Base-by-base conservation (phyloP, 805 yeast species). In the Hermanozyma aechmeae region DNA sequence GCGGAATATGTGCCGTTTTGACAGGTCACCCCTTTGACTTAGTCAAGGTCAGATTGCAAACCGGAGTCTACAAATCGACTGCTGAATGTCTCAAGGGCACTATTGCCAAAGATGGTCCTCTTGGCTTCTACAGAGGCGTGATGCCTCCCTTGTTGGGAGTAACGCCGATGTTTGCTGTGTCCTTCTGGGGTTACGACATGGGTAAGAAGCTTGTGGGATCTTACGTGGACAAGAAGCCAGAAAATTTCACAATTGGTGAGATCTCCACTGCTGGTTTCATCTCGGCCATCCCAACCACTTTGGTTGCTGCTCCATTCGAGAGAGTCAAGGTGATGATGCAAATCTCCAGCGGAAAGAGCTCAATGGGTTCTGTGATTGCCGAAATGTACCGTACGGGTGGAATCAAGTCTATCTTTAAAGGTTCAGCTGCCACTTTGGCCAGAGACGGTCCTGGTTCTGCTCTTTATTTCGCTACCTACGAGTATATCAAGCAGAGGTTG, bases 371-470 rank as follows among this genome's bases (percentile, higher is more conserved):
- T 17, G 83, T 79, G 3, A 76, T 86, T 18, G 64, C 61, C 37
- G 73, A 74, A 45, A 71, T 89, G 45, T 74, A 85, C 44, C 64
- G 65, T 23, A 74, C 79, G 26, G 96, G 96, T 19, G 96, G 96
- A 16, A 40, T 87, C 15, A 58, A 68, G 34, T 87, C 96, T 1
- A 68, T 92, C 16, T 89, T 82, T 59, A 83, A 84, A 53, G 98
- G 98, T 13, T 81, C 95, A 0, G 68, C 69, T 11, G 96, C 96
- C 3, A 89, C 98, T 2, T 60, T 89, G 37, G 93, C 95, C 13
- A 75, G 98, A 55, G 98, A 89, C 51, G 97, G 96, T 2, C 97
- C 98, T 1, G 98, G 98, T 2, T 79, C 93, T 11, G 97, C 97
- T 0, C 66, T 85, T 17, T 89, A 89, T 59, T 89, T 92, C 54